These are phyloP conservation scores for Phytophthora sp. DNA, from an alignment of 352 stramenopile genomes.

Conservation along the genomic window DNA sequence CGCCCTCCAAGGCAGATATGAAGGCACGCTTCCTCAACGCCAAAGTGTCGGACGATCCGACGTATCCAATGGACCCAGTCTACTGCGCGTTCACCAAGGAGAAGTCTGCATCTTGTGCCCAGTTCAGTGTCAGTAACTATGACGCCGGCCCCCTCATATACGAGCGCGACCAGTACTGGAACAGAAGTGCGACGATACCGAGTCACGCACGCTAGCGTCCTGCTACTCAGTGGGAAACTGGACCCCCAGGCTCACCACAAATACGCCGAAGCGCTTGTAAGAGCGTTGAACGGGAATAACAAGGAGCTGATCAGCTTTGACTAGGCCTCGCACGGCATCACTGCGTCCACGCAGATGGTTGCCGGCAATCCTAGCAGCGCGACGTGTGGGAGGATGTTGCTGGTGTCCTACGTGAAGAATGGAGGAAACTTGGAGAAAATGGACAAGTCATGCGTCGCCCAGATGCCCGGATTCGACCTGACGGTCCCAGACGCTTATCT, in stretches of 20 bases:
- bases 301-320: slow-evolving; percentile 12
- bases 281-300: neutral
- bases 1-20: slow-evolving; percentile 21
- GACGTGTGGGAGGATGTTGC: neutral
- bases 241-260: slow-evolving; percentile 10
- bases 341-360: slow-evolving; percentile 1
- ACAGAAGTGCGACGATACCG: slow-evolving; percentile 8
- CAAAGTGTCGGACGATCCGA: slow-evolving; percentile 2
- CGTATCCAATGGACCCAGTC: slow-evolving; percentile 7
- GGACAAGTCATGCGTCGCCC: neutral
- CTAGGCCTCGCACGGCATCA: neutral
- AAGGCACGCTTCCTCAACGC: slow-evolving; percentile 15
- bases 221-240: slow-evolving; percentile 9
- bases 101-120: neutral
- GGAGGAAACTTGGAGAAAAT: slow-evolving; percentile 1
- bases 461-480: neutral
- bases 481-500: neutral
- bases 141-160: slow-evolving; percentile 8
- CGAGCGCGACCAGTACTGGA: slow-evolving; percentile 14
- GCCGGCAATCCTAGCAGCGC: neutral
- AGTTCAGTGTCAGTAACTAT: slow-evolving; percentile 6
- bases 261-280: slow-evolving; percentile 2
- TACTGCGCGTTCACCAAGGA: slow-evolving; percentile 16
- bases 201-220: slow-evolving; percentile 10
- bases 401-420: neutral